A percentile compares a stretch with the other conserved stretches of the same genome.
These are phyloP conservation scores for Uronychia binucleata DNA, from an alignment of 73 alveolate species.

Conservation along the genomic window DNA sequence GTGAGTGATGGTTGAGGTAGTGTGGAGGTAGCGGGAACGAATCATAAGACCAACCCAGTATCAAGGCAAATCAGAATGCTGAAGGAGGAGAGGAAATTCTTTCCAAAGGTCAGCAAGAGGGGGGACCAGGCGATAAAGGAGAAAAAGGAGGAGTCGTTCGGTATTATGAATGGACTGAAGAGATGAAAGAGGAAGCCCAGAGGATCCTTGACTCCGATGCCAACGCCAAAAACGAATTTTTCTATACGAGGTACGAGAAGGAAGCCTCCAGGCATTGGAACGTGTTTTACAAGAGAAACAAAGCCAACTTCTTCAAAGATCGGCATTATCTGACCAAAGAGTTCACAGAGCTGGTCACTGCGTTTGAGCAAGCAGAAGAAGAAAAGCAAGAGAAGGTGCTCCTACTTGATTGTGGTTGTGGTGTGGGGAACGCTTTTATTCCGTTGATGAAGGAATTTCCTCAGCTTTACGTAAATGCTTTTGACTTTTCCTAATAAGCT, in stretches of 20 bases:
- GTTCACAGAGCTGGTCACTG: constrained; percentile 70
- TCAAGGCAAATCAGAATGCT: not conserved
- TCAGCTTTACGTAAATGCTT: constrained; percentile 73
- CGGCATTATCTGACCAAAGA: constrained; percentile 88
- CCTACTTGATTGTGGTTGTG: constrained; percentile 81
- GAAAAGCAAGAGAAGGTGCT: not conserved
- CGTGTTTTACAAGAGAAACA: constrained; percentile 84
- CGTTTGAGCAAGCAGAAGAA: not conserved
- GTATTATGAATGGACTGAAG: constrained; percentile 84
- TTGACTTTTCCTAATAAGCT: constrained; percentile 91
- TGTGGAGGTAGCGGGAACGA: not conserved
- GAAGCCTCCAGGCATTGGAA: constrained; percentile 89
- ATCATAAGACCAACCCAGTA: not conserved
- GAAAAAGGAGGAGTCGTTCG: constrained; percentile 61
- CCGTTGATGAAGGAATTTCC: constrained; percentile 74
- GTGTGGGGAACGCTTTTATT: constrained; percentile 94
- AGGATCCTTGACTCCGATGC: constrained; percentile 60
- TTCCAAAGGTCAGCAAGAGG: no score
- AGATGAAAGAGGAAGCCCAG: constrained; percentile 76
- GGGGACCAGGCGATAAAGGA: no score
- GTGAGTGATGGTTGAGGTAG: not conserved
- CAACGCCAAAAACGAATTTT: constrained; percentile 42
- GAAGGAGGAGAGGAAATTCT: constrained; percentile 22
- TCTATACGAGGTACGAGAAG: constrained; percentile 66
- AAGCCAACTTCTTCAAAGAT: constrained; percentile 86